phyloP scores from a whole-genome alignment of 2,329 filamentous ascomycete genomes.

The Pseudohalonectria lignicola region DNA sequence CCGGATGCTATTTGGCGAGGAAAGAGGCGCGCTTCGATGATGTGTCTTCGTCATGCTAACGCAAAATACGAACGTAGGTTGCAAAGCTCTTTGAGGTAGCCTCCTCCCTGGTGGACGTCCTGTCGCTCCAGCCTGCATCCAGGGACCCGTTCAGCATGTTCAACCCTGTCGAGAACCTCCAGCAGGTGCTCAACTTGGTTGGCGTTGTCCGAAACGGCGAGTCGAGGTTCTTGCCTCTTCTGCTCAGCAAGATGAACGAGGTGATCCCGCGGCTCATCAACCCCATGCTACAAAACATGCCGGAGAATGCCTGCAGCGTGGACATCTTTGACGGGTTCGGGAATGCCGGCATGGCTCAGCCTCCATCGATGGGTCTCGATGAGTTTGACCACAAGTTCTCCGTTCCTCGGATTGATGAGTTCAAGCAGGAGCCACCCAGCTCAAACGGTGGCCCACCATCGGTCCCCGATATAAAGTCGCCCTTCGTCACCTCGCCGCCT shows the following conservation, averaged over 20 bases:
- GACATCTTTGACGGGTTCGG: constrained; percentile 59
- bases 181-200: constrained; percentile 56
- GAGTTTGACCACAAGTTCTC: constrained; percentile 36
- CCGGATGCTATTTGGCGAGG: neutral
- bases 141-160: constrained; percentile 47
- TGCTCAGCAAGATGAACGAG: constrained; percentile 67
- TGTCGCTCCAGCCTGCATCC: constrained; percentile 51
- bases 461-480: constrained; percentile 32
- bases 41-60: constrained; percentile 1
- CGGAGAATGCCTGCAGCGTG: constrained; percentile 39
- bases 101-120: constrained; percentile 61
- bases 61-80: constrained; percentile 38
- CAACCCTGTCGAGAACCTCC: constrained; percentile 64
- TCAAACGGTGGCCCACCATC: constrained; percentile 21
- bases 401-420: constrained; percentile 28
- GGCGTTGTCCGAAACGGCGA: constrained; percentile 64
- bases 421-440: constrained; percentile 21
- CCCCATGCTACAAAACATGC: constrained; percentile 47
- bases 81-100: constrained; percentile 74
- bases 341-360: constrained; percentile 48
- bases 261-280: constrained; percentile 52
- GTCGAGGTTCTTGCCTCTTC: constrained; percentile 64
- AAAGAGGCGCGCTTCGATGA: too few relatives aligned
- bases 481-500: constrained; percentile 40
- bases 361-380: constrained; percentile 30